Evolutionary conservation across 345 rosid genomes (phyloP), one percentile per base, ranked within the genome.

Genomic region (Xanthoceras sorbifolium): DNA sequence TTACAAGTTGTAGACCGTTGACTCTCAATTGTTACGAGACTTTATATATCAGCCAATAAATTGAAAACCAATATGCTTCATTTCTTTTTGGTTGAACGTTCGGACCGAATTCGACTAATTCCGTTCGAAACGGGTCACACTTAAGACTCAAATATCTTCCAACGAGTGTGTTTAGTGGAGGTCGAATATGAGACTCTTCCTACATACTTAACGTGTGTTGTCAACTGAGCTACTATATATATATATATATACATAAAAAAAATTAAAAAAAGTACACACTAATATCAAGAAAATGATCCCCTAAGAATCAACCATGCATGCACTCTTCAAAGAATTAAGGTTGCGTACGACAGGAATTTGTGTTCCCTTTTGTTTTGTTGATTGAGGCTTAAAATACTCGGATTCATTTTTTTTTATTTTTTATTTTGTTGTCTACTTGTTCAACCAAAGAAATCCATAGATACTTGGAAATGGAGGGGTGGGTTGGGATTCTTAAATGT

Each of bases 271-370:
- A n/a, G n/a, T n/a, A n/a, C n/a, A 29, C 81, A 17, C 38, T 57
- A 57, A 57, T 23, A 67, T 38, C 81, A 9, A 67, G 60, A 44
- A 48, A 44, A 3, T 31, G 40, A 66, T 73, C 52, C 73, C 52
- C 60, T 57, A 62, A 63, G 73, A 29, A 31, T 66, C 63, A 10
- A 65, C 40, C 73, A 73, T 67, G 61, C 73, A 67, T 15, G 61
- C 73, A 67, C 14, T 50, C 7, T 68, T 25, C 2, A 29, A 8
- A 61, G 78, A 60, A 79, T 61, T 73, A 48, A 34, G 42, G 81
- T 73, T 79, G 77, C 74, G 81, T 73, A 79, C 74, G 69, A 26
- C 74, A 66, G 48, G 81, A 70, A 78, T 66, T 57, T 72, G 67
- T 72, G 81, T 67, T 55, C 72, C 65, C 54, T 63, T 22, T 57